Conservation (phyloP, 768 basidiomycete species). For the Pisolithus microcarpus region DNA sequence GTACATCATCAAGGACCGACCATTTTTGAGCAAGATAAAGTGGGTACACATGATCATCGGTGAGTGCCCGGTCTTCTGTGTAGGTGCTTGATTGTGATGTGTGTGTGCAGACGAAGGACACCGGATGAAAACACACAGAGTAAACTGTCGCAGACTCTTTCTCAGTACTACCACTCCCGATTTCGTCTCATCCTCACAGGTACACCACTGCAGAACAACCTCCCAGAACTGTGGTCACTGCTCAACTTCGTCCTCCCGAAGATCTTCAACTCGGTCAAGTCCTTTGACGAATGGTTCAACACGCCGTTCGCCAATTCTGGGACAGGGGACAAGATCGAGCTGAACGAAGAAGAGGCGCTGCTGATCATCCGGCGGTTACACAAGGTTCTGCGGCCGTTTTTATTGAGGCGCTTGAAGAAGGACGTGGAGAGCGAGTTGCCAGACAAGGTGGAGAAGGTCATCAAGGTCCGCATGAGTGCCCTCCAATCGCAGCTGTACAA, state of each 20-base stretch:
- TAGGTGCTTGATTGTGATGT: constrained; percentile 1
- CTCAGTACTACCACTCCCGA: constrained; percentile 86
- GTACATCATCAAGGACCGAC: constrained; percentile 97
- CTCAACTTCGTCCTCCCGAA: constrained; percentile 93
- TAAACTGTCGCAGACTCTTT: constrained; percentile 85
- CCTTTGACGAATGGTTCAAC: constrained; percentile 99
- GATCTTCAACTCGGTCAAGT: constrained; percentile 98
- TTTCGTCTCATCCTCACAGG: constrained; percentile 93
- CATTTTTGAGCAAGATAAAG: constrained; percentile 79
- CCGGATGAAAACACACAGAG: constrained; percentile 95
- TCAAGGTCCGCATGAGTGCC: constrained; percentile 92
- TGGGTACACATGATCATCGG: constrained; percentile 99
- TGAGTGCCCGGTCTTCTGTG: constrained; percentile 23
- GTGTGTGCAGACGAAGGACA: constrained; percentile 75
- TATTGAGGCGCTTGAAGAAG: constrained; percentile 88
- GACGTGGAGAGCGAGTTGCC: constrained; percentile 94
- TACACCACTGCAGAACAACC: constrained; percentile 94
- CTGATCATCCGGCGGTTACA: constrained; percentile 95
- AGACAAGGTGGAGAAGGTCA: constrained; percentile 96
- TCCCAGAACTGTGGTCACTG: constrained; percentile 91
- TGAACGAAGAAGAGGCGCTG: constrained; percentile 99
- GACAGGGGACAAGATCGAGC: constrained; percentile 93
- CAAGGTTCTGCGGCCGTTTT: constrained; percentile 92
- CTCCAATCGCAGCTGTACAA: constrained; percentile 90
- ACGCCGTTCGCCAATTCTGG: constrained; percentile 99